Base-by-base conservation (phyloP, 495 filamentous ascomycete genomes). In the Margaritispora aquatica region DNA sequence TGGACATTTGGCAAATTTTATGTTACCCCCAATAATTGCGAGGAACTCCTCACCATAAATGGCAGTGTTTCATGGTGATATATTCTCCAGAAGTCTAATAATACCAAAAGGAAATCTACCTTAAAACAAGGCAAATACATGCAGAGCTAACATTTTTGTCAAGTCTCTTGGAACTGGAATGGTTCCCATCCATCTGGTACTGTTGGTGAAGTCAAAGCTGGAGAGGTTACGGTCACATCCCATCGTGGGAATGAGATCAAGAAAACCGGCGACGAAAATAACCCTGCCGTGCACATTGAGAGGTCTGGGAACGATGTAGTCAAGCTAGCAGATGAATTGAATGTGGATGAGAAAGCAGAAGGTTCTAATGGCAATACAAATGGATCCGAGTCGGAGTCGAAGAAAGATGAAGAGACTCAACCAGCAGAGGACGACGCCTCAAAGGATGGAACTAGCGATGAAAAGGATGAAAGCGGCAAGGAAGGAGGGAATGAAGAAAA, bases 221-320 rank as follows among this genome's bases (percentile, higher is more conserved):
- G 83, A 26, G 73, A 81, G 53, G 66, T 85, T 20, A 73, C 78
- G 31, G 80, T 88, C 57, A 67, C 77, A 63, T 80, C 82, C 23
- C 77, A 85, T 66, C 71, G 71, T 24, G 84, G 84, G 63, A 88
- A 87, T 63, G 81, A 76, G 17, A 77, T 87, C 66, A 79, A 77
- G 69, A 83, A 80, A 69, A 80, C 82, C 48, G 83, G 78, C 20
- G 34, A 77, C 23, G 71, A 77, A 41, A 74, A 74, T 17, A 79
- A 88, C 60, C 83, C 82, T 1, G 84, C 80, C 46, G 80, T 86
- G 17, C 77, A 77, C 60, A 65, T 84, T 58, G 71, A 70, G 56
- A 74, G 83, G 20, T 64, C 74, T 4, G 83, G 84, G 29, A 84
- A 87, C 65, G 84, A 87, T 68, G 84, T 84, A 38, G 84, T 85